A percentile compares a stretch with the other conserved stretches of the same genome.
Conservation (phyloP, 2,329 filamentous ascomycete species). For the Neurospora crassa region DNA sequence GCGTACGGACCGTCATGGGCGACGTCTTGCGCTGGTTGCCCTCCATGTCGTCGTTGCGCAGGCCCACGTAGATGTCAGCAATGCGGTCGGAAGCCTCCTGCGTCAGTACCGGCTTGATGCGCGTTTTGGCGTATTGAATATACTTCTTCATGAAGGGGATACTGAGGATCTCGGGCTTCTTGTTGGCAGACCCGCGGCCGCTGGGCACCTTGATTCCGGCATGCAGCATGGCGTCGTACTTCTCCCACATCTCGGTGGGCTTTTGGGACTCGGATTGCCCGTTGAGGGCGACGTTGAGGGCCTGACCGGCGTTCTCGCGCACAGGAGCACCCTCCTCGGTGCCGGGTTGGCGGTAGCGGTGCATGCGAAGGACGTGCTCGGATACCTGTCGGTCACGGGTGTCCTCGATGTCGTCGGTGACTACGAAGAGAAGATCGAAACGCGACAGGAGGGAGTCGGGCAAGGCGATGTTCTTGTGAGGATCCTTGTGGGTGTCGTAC, state of each 20-base stretch:
- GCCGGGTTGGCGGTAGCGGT: conserved; percentile 84
- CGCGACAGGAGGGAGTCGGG: conserved; percentile 93
- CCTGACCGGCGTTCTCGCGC: conserved; percentile 75
- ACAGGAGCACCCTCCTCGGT: conserved; percentile 92
- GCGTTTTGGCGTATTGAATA: conserved; percentile 92
- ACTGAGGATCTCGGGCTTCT: conserved; percentile 79
- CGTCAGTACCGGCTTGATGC: conserved; percentile 82
- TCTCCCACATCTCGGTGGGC: conserved; percentile 86
- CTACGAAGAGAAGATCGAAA: conserved; percentile 96
- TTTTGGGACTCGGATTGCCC: conserved; percentile 62
- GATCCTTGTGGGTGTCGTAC: conserved; percentile 97
- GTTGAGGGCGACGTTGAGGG: conserved; percentile 78
- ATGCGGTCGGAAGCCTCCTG: conserved; percentile 90
- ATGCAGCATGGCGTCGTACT: conserved; percentile 93
- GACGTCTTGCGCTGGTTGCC: conserved; percentile 89
- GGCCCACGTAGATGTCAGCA: conserved; percentile 77
- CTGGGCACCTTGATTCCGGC: conserved; percentile 73
- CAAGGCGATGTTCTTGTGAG: conserved; percentile 95
- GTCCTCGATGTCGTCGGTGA: conserved; percentile 97
- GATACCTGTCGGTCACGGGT: conserved; percentile 82
- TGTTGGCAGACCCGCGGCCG: conserved; percentile 57
- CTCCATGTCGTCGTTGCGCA: conserved; percentile 93
- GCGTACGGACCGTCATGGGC: conserved; percentile 90
- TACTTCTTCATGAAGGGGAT: conserved; percentile 99
- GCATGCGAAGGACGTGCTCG: conserved; percentile 95